Evolutionary conservation across 148 eudicot species (phyloP), one percentile per base, ranked within the genome.

Genomic region (Rhododendron williamsianum): DNA sequence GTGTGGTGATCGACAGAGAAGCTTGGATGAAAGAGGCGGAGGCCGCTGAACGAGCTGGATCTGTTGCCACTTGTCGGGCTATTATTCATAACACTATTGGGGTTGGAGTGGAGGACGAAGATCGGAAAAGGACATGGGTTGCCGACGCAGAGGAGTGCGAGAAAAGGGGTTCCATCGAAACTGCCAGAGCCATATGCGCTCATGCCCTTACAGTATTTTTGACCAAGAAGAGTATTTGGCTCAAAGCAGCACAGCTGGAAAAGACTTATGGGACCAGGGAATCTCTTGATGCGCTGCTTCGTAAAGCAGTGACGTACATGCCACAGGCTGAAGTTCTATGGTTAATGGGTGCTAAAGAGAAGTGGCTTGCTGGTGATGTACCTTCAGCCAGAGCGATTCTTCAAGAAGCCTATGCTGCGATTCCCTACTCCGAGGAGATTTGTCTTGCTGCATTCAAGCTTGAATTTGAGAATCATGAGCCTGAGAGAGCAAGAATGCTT

Each of bases 21-120:
- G 93, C 93, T 78, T 94, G 99, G 98, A 96, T 96, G 98, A 96
- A 87, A 83, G 99, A 96, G 87, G 99, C 98, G 18, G 99, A 96
- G 90, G 96, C 93, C 25, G 89, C 95, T 36, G 99, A 93, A 90
- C 87, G 97, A 78, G 98, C 97, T 46, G 49, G 49, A 46, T 46
- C 11, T 46, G 49, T 46, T 46, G 49, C 49, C 49, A 46, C 49
- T 46, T 46, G 49, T 1, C 49, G 0, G 49, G 49, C 49, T 46
- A 46, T 46, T 46, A 0, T 46, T 46, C 49, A 46, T 46, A 46
- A 9, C 49, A 46, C 49, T 0, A 9, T 46, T 46, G 2, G 49
- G 49, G 49, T 46, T 46, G 49, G 49, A 46, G 11, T 46, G 11
- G 49, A 46, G 49, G 11, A 46, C 49, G 49, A 9, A 46, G 49